Evolutionary conservation across 495 filamentous ascomycete species (phyloP).

Genomic region (Rhypophila decipiens): DNA sequence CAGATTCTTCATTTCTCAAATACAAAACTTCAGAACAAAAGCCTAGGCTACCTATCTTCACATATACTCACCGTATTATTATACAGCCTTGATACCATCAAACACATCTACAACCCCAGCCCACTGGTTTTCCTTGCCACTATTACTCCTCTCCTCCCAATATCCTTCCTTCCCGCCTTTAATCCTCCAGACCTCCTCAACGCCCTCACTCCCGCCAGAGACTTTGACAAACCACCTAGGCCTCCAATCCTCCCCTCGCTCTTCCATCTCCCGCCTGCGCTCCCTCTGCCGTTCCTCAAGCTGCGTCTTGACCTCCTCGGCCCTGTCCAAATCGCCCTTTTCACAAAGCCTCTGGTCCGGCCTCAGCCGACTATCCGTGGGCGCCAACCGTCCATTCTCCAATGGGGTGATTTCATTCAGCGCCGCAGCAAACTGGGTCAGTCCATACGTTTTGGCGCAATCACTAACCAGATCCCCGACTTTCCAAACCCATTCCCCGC

Average conservation of each 20-base stretch:
- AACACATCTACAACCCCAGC: constrained; percentile 67
- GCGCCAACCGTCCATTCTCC: constrained; percentile 64
- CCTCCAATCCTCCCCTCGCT: constrained; percentile 57
- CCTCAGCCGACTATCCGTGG: constrained; percentile 74
- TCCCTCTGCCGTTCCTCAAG: constrained; percentile 82
- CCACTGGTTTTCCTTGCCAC: constrained; percentile 51
- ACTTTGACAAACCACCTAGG: constrained; percentile 80
- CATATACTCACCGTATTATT: too few relatives aligned
- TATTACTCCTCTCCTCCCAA: constrained; percentile 72
- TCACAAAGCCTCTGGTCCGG: constrained; percentile 92
- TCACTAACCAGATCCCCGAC: constrained; percentile 69
- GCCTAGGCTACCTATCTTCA: too few relatives aligned
- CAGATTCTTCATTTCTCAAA: too few relatives aligned
- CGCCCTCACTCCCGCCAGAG: constrained; percentile 26
- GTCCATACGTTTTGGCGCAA: constrained; percentile 71
- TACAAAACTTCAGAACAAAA: too few relatives aligned
- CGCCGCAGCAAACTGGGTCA: constrained; percentile 76
- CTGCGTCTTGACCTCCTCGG: constrained; percentile 73
- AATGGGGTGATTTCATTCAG: constrained; percentile 84
- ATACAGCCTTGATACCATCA: too few relatives aligned
- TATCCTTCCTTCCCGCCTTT: constrained; percentile 79
- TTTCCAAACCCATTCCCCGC: constrained; percentile 67
- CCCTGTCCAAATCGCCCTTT: constrained; percentile 71
- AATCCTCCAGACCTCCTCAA: constrained; percentile 74
- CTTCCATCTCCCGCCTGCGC: constrained; percentile 69